Evolutionary conservation across 176 grass and related monocot genomes (phyloP), one percentile per base, ranked within the genome.

Genomic region (Tillandsia leiboldiana): DNA sequence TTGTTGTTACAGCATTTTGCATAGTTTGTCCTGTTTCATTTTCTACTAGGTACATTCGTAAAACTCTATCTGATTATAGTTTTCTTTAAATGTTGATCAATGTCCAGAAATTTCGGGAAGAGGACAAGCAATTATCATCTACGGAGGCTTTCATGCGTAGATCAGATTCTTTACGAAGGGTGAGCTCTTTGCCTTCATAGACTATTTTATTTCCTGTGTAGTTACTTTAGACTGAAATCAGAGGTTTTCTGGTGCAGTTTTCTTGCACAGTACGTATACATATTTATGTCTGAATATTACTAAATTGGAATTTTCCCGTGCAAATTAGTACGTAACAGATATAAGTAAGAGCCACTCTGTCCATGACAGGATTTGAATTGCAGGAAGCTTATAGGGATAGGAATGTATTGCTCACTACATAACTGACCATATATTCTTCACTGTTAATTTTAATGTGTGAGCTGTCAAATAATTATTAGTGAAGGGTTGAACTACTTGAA

Each of bases 71-170:
- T 22, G 9, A 68, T 50, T 65, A 33, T 67, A 71, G 11, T 67
- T 53, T 68, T 26, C 74, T 18, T 42, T 33, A 24, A 48, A 42
- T 80, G 24, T 61, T 70, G 33, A 8, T 66, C 15, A 15, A 23
- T 42, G 83, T 81, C 57, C 87, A 99, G 94, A 99, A 93, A 99
- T 99, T 99, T 85, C 84, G 88, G 75, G 84, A 99, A 79, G 94
- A 99, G 72, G 50, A 99, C 70, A 80, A 84, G 75, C 79, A 86
- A 42, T 61, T 99, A 24, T 85, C 94, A 42, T 83, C 67, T 72
- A 81, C 94, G 2, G 87, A 99, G 65, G 89, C 94, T 66, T 92
- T 75, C 77, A 78, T 99, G 72, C 94, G 94, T 62, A 93, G 94
- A 83, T 90, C 84, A 79, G 87, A 99, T 72, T 85, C 84, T 51